Percentiles rank a stretch among this genome's conserved stretches.
These are phyloP conservation scores for Lachancea kluyveri DNA, from an alignment of 805 yeast genomes.

Conservation along the genomic window DNA sequence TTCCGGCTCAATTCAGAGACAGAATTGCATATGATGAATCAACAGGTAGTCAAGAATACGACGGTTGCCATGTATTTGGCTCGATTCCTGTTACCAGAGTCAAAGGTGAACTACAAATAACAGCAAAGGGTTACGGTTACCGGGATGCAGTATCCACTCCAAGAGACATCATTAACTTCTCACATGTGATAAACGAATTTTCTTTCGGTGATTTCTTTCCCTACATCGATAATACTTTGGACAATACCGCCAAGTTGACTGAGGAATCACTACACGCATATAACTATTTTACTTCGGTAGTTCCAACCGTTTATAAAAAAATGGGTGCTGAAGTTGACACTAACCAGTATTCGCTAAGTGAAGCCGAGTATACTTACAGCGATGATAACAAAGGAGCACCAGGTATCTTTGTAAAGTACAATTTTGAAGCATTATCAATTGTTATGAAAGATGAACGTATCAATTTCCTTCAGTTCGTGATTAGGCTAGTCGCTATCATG, in stretches of 20 bases:
- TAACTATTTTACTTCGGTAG: slow-evolving; percentile 68
- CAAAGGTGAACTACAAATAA: slow-evolving; percentile 77
- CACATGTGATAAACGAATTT: slow-evolving; percentile 80
- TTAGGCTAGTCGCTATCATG: slow-evolving; percentile 69
- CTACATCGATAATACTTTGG: slow-evolving; percentile 80
- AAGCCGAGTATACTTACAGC: slow-evolving; percentile 33
- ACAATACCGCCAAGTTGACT: slow-evolving; percentile 57
- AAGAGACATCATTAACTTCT: slow-evolving; percentile 58
- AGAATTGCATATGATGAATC: slow-evolving; percentile 34
- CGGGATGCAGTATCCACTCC: slow-evolving; percentile 36
- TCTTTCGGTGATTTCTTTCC: slow-evolving; percentile 92
- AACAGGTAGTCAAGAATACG: slow-evolving; percentile 46
- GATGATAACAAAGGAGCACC: slow-evolving; percentile 39
- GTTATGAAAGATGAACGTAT: slow-evolving; percentile 64
- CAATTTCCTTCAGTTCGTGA: slow-evolving; percentile 69
- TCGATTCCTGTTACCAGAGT: slow-evolving; percentile 80
- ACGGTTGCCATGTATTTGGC: slow-evolving; percentile 83
- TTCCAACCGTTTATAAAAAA: slow-evolving; percentile 72
- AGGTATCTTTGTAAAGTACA: slow-evolving; percentile 78
- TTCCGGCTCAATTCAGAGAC: slow-evolving; percentile 57
- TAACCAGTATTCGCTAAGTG: slow-evolving; percentile 75
- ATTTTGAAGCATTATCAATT: slow-evolving; percentile 81
- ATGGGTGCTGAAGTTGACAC: slow-evolving; percentile 72
- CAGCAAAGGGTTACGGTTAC: slow-evolving; percentile 69
- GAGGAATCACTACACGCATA: slow-evolving; percentile 43